phyloP scores from a whole-genome alignment of 768 basidiomycete species.

The Cyclocybe aegerita region DNA sequence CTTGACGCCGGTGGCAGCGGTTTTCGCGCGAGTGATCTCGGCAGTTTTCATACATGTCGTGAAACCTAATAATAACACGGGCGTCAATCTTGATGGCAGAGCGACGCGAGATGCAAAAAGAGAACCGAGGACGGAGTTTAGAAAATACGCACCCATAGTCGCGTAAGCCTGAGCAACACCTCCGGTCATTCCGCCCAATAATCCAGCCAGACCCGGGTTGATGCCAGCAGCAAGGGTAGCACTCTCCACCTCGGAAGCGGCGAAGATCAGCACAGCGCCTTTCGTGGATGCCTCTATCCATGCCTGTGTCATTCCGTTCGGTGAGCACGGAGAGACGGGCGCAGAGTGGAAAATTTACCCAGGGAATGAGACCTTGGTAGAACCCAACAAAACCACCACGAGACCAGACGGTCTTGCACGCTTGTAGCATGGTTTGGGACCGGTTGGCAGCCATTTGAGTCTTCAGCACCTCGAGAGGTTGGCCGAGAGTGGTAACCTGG shows the following conservation, averaged over 20 bases:
- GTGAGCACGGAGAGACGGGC: constrained; percentile 1
- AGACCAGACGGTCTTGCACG: constrained; percentile 83
- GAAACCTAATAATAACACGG: constrained; percentile 59
- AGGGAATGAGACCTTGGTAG: constrained; percentile 98
- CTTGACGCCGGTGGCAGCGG: constrained; percentile 78
- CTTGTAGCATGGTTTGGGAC: constrained; percentile 85
- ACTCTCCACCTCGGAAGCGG: constrained; percentile 92
- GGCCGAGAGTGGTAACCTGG: constrained; percentile 96
- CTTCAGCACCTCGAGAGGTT: constrained; percentile 97
- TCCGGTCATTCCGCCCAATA: constrained; percentile 96
- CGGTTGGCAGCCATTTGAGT: constrained; percentile 99
- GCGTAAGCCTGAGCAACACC: constrained; percentile 98
- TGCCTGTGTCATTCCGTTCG: constrained; percentile 62
- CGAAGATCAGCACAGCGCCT: constrained; percentile 93
- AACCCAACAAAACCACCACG: constrained; percentile 89
- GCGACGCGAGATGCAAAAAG: constrained; percentile 1
- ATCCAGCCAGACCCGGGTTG: constrained; percentile 78
- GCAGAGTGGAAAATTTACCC: constrained; percentile 54
- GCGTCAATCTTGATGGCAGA: background rate
- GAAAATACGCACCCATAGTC: constrained; percentile 86
- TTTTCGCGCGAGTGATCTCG: constrained; percentile 95
- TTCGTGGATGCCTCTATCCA: constrained; percentile 99
- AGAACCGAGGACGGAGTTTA: background rate
- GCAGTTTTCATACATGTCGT: constrained; percentile 99
- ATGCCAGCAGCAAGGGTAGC: constrained; percentile 63